Conservation (phyloP, 2,329 filamentous ascomycete species). For the Pestalotiopsis sp. region DNA sequence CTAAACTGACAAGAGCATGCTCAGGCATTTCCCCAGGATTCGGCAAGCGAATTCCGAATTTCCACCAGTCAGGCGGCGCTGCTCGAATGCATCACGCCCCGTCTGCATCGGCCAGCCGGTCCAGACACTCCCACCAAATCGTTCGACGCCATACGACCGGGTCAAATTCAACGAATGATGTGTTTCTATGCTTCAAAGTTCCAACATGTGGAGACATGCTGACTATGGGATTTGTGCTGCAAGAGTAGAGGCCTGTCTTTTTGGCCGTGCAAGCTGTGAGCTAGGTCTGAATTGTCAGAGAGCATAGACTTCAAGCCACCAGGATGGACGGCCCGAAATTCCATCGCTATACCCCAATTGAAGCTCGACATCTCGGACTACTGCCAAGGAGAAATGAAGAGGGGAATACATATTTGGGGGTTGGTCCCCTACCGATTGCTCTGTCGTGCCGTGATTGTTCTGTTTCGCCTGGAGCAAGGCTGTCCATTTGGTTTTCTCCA, state of each 20-base stretch:
- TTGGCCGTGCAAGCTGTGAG: background rate
- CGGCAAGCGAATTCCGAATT: background rate
- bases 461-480: background rate
- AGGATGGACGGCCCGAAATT: slow-evolving; percentile 4
- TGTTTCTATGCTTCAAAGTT: background rate
- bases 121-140: slow-evolving; percentile 2
- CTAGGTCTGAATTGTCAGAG: background rate
- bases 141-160: background rate
- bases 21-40: slow-evolving; percentile 4
- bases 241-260: background rate
- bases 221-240: background rate
- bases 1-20: background rate
- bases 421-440: background rate
- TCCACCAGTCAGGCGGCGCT: slow-evolving; percentile 6
- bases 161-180: background rate
- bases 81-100: background rate
- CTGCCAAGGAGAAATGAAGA: background rate
- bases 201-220: background rate
- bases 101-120: background rate
- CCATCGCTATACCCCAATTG: background rate
- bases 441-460: background rate
- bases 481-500: background rate
- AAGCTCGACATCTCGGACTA: background rate
- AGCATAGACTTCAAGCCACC: background rate
- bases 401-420: slow-evolving; percentile 1